Base-by-base conservation (phyloP, 805 yeast species). In the Nematodospora valgi region DNA sequence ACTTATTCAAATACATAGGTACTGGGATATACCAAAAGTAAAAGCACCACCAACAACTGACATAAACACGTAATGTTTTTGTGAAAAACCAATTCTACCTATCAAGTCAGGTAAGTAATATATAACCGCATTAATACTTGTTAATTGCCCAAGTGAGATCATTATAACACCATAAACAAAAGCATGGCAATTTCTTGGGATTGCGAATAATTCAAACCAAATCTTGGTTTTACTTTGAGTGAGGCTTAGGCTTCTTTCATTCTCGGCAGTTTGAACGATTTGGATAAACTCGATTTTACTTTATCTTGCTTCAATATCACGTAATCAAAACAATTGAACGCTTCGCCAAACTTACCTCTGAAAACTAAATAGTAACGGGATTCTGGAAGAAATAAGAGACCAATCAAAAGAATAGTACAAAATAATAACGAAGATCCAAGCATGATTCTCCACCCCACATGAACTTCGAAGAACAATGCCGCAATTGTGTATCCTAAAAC, bases 31-130 rank as follows among this genome's bases (percentile, higher is more conserved):
- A 49, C 85, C 86, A 8, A 80, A 30, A 44, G 79, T 53, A 28
- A 78, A 64, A 23, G 80, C 84, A 48, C 85, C 85, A 34, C 83
- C 83, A 15, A 79, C 85, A 50, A 78, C 67, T 6, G 84, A 78
- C 84, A 79, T 78, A 48, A 77, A 74, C 6, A 78, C 82, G 16
- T 80, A 60, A 34, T 69, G 55, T 48, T 72, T 72, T 14, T 57
- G 56, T 39, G 53, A 41, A 56, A 80, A 79, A 6, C 83, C 83
- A 48, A 79, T 75, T 22, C 64, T 59, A 3, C 47, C 51, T 77
- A 79, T 72, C 49, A 79, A 58, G 3, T 72, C 73, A 30, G 82
- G 70, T 75, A 78, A 69, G 56, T 79, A 75, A 62, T 78, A 79
- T 74, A 78, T 68, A 39, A 79, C 72, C 26, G 80, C 84, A 48